Evolutionary conservation across 1,284 basidiomycete species (phyloP).

Genomic region (Ceratobasidium sp.): DNA sequence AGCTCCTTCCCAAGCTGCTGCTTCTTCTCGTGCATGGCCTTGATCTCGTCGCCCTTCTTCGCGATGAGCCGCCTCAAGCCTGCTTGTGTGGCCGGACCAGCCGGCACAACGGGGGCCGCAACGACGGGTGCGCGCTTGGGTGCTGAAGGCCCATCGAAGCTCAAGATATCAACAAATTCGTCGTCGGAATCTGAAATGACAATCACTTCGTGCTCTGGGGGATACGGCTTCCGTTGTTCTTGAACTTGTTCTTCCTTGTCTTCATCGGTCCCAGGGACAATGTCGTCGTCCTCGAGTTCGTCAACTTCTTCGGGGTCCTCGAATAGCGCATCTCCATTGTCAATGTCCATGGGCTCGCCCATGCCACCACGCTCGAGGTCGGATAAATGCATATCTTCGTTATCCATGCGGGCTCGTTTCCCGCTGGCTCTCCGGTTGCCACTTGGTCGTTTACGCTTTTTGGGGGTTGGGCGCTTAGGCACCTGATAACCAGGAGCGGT

Average conservation of each 20-base stretch:
- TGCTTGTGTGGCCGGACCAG: conserved; percentile 57
- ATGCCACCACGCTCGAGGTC: conserved; percentile 61
- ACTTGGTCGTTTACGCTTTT: conserved; percentile 59
- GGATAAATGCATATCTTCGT: conserved; percentile 43
- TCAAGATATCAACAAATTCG: conserved; percentile 43
- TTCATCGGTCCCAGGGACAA: conserved; percentile 4
- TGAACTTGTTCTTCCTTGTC: conserved; percentile 38
- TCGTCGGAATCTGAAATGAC: conserved; percentile 46
- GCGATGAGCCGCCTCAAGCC: conserved; percentile 56
- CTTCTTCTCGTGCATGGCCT: conserved; percentile 52
- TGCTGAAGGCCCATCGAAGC: conserved; percentile 31
- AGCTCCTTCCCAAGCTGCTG: conserved; percentile 53
- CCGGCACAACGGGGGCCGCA: conserved; percentile 37
- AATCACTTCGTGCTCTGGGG: too few relatives aligned
- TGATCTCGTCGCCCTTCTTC: conserved; percentile 54
- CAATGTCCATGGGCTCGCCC: conserved; percentile 52
- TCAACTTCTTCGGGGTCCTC: conserved; percentile 42
- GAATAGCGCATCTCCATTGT: conserved; percentile 45
- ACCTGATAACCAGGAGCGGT: conserved; percentile 50
- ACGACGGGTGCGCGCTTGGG: not conserved
- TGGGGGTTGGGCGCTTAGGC: conserved; percentile 46
- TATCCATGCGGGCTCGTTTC: conserved; percentile 50
- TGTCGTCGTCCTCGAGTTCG: conserved; percentile 13
- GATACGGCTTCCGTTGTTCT: not conserved
- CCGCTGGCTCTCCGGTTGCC: conserved; percentile 53